Base-by-base conservation (phyloP, 2,329 filamentous ascomycete genomes). In the Fusarium odoratissimum region DNA sequence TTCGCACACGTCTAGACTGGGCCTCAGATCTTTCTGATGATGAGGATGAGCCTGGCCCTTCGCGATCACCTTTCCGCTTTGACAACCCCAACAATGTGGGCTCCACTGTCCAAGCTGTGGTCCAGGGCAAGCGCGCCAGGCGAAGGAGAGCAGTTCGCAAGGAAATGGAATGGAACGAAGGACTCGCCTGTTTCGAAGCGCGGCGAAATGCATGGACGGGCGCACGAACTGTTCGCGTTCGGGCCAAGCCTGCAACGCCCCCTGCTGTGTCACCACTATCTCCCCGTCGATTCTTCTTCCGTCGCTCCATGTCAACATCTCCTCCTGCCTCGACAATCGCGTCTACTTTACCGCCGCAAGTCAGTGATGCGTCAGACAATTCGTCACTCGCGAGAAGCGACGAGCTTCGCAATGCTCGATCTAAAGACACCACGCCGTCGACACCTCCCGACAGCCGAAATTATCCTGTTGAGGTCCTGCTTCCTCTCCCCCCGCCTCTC, bases 151-250 rank as follows among this genome's bases (percentile, higher is more conserved):
- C 85, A 54, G 79, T 89, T 55, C 87, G 89, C 69, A 89, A 90
- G 62, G 92, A 93, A 83, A 88, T 91, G 83, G 80, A 84, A 35
- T 97, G 93, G 91, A 98, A 98, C 77, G 86, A 91, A 41, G 95
- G 95, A 0, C 80, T 98, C 63, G 88, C 91, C n/a, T 92, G 92
- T 79, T 98, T 94, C 82, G 89, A 91, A 66, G 89, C 91, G 35
- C 87, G 93, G 65, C 88, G 95, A 54, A 91, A 97, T 82, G 91
- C 90, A 11, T 98, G 95, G 95, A 95, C 95, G 2, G 92, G 93
- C 37, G 95, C 94, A 37, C 88, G 88, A 71, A 87, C 85, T 16
- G 88, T 87, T 40, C 87, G 87, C 51, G 80, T 90, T 51, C 86
- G 86, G 63, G 83, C 84, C 44, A 88, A 87, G 73, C 81, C 84